Base-by-base conservation (phyloP, 2,329 filamentous ascomycete genomes). In the Fusarium chlamydosporum region DNA sequence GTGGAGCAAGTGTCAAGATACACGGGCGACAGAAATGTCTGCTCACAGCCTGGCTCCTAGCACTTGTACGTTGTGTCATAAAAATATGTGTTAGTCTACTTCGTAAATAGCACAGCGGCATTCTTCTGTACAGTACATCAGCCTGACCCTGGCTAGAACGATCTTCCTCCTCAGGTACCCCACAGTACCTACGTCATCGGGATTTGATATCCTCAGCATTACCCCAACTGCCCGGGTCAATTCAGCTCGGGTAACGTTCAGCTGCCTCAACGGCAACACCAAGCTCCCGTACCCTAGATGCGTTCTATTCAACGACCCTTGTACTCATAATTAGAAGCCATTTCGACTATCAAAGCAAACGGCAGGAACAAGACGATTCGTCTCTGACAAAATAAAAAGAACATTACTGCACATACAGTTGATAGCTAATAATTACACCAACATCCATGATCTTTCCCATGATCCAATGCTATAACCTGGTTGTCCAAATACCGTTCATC, bases 101-200 rank as follows among this genome's bases (percentile, higher is more conserved):
- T 10, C 10, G 29, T 23, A 41, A 18, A 38, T 45, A 18, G 8
- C 16, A 18, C 12, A 29, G n/a, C 11, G 26, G 13, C 10, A n/a
- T 31, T 13, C 34, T 37, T 37, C 7, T 7, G 18, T 18, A 20
- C 13, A 15, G 18, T 18, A 20, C 13, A 15, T 31, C 42, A 31
- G 42, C 42, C 13, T 20, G 12, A 31, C 42, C 11, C n/a, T 45
- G 26, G 16, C 13, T 42, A 26, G 4, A 26, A 27, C 40, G 15
- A 23, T 9, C 40, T 11, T 31, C 5, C 10, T 29, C 29, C 29
- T 29, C 29, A n/a, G 16, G 27, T 53, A 61, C 71, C 71, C 71
- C 68, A 72, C 68, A 61, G 48, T 64, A 23, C 15, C 27, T 40
- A 72, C 71, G 71, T 73, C 71, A 73, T 73, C 58, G 47, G 12